These are phyloP conservation scores for Botrytis hyacinthi DNA, from an alignment of 2,329 filamentous ascomycete genomes.

Conservation along the genomic window DNA sequence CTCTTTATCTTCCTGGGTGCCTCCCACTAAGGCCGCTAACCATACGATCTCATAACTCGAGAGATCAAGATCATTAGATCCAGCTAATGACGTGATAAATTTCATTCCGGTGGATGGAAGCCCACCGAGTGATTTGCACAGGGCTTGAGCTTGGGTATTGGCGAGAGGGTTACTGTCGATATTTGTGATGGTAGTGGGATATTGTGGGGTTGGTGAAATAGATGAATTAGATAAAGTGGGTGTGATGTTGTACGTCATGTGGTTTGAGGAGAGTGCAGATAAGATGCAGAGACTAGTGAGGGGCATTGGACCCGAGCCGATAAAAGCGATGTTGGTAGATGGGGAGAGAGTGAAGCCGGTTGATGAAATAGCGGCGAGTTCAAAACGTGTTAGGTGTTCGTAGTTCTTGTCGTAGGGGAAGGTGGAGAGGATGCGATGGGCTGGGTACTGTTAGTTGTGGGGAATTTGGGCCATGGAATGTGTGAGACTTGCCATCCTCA, in stretches of 20 bases:
- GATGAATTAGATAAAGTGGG: background rate
- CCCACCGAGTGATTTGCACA: slow-evolving; percentile 40
- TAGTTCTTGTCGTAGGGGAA: slow-evolving; percentile 54
- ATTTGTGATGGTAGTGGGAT: slow-evolving; percentile 34
- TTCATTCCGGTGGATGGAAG: slow-evolving; percentile 37
- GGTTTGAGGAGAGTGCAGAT: slow-evolving; percentile 36
- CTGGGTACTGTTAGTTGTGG: slow-evolving; percentile 33
- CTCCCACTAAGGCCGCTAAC: slow-evolving; percentile 50
- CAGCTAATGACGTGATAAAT: slow-evolving; percentile 42
- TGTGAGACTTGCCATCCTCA: slow-evolving; percentile 26
- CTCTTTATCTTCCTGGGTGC: slow-evolving; percentile 44
- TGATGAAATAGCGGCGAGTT: slow-evolving; percentile 44
- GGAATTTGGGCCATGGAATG: background rate
- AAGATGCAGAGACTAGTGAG: slow-evolving; percentile 48
- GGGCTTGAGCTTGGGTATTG: slow-evolving; percentile 36
- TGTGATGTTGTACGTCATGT: background rate
- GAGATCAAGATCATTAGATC: slow-evolving; percentile 32
- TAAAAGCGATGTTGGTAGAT: slow-evolving; percentile 45
- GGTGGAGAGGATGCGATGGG: slow-evolving; percentile 5
- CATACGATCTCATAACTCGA: slow-evolving; percentile 47
- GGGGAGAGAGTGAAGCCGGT: slow-evolving; percentile 33
- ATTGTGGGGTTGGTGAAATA: background rate
- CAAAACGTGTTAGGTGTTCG: slow-evolving; percentile 47
- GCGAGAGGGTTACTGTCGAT: slow-evolving; percentile 44
- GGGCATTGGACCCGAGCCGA: slow-evolving; percentile 51